A percentile compares a stretch with the other conserved stretches of the same genome.
These are phyloP conservation scores for Apiotrichum veenhuisii DNA, from an alignment of 1,284 basidiomycete species.

Conservation along the genomic window DNA sequence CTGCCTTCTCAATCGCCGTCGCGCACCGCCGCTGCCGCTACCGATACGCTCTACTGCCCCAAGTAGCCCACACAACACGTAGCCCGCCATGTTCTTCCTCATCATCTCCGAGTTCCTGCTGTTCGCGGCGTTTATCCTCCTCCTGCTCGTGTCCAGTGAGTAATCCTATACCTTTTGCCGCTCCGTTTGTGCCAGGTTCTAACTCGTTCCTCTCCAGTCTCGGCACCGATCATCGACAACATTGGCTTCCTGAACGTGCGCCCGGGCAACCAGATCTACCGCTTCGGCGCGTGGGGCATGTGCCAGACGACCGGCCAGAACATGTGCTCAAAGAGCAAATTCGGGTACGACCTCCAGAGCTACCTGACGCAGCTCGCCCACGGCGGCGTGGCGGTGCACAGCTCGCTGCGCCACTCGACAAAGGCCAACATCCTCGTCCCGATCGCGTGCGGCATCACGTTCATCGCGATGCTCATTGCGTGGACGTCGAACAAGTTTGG, in stretches of 20 bases:
- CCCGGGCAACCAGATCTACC: conserved; percentile 5
- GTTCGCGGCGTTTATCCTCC: conserved; percentile 31
- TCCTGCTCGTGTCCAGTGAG: conserved; percentile 36
- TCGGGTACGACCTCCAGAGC: conserved; percentile 32
- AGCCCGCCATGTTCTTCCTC: background rate
- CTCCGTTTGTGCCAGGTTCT: too few species aligned
- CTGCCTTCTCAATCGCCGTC: too few species aligned
- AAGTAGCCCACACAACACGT: too few species aligned
- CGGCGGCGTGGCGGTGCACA: conserved; percentile 16
- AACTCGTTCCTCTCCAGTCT: too few species aligned
- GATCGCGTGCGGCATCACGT: conserved; percentile 38
- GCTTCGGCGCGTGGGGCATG: conserved; percentile 44
- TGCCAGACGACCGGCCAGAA: conserved; percentile 22
- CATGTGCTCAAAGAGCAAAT: conserved; percentile 20
- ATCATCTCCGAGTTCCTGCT: conserved; percentile 23
- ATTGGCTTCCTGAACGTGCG: conserved; percentile 37
- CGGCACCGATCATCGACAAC: conserved; percentile 35
- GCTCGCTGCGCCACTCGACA: conserved; percentile 25
- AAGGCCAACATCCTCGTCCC: conserved; percentile 45
- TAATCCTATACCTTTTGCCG: conserved; percentile 1
- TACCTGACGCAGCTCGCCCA: conserved; percentile 19
- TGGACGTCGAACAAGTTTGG: conserved; percentile 38
- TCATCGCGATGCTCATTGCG: conserved; percentile 42
- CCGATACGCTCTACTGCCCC: too few species aligned
- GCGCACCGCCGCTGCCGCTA: too few species aligned